Evolutionary conservation across 2,329 filamentous ascomycete species (phyloP), one percentile per base, ranked within the genome.

Genomic region (Delphinella strobiligena): DNA sequence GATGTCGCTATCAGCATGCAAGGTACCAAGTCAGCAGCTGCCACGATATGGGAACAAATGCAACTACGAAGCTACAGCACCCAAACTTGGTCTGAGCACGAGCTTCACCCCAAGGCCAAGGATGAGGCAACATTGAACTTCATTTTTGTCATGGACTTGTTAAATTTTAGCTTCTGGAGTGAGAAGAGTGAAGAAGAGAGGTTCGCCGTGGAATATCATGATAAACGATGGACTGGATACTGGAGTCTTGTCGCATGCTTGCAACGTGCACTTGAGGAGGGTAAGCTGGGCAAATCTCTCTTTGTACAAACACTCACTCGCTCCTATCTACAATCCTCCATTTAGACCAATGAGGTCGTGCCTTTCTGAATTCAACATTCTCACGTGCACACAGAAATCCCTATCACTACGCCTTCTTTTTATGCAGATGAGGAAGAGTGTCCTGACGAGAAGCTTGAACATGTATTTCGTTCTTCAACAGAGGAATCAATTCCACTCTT

Each of bases 91-190:
- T 76, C 83, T 11, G 73, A 82, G 52, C 87, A 96, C 59, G 83
- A 91, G 56, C 68, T 98, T 30, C 91, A 98, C 53, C 91, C 91
- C 1, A 82, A 88, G 58, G 53, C 74, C 31, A 86, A 86, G 54
- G 80, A 93, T 54, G 82, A 85, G 53, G 71, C 62, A 37, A 88
- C 86, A 0, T 31, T 45, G 16, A 80, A 84, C 47, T 96, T 98
- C 57, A 89, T 98, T 52, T 96, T 98, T 58, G 86, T 84, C 15
- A 93, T 98, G 86, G 91, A 98, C 58, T 61, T 98, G 19, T 66
- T 98, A 37, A 98, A 98, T 58, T 98, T 96, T 56, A 58, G 81
- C 16, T 98, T 98, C 60, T 98, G 91, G 91, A 93, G 85, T 11
- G 80, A 84, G 38, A 62, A 69, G 43, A 53, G 60, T 2, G 78